phyloP scores from a whole-genome alignment of 1,284 basidiomycete species.

The Puccinia triticina region DNA sequence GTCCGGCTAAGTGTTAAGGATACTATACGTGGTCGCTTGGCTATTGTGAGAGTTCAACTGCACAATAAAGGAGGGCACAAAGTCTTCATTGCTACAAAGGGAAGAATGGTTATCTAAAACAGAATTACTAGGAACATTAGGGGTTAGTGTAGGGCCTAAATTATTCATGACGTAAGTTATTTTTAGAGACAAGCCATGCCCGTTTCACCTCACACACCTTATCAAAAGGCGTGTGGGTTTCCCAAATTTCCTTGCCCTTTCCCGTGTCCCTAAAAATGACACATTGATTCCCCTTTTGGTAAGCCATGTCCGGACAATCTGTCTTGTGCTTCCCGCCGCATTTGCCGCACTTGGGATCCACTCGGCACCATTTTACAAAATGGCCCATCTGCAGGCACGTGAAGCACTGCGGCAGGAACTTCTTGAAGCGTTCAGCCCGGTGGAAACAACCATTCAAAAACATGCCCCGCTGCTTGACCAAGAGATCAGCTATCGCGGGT shows the following conservation, averaged over 20 bases:
- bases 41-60: neutral
- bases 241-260: neutral
- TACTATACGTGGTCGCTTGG: neutral
- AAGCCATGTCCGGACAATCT: neutral
- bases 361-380: conserved; percentile 8
- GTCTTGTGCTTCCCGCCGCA: neutral
- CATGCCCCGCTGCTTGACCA: neutral
- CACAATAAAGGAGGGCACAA: neutral
- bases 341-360: neutral
- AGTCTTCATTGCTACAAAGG: neutral
- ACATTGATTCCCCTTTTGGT: neutral
- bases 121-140: neutral
- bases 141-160: neutral
- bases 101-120: neutral
- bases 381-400: conserved; percentile 24
- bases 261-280: neutral
- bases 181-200: conserved; percentile 3
- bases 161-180: neutral
- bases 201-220: conserved; percentile 5
- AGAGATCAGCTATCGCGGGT: neutral
- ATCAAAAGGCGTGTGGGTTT: conserved; percentile 1
- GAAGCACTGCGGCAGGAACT: neutral
- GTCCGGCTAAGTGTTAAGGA: too few species aligned
- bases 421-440: neutral
- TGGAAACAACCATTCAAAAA: neutral